A percentile compares a stretch with the other conserved stretches of the same genome.
These are phyloP conservation scores for Picea sitchensis DNA, from an alignment of 75 land plant species.

Conservation along the genomic window DNA sequence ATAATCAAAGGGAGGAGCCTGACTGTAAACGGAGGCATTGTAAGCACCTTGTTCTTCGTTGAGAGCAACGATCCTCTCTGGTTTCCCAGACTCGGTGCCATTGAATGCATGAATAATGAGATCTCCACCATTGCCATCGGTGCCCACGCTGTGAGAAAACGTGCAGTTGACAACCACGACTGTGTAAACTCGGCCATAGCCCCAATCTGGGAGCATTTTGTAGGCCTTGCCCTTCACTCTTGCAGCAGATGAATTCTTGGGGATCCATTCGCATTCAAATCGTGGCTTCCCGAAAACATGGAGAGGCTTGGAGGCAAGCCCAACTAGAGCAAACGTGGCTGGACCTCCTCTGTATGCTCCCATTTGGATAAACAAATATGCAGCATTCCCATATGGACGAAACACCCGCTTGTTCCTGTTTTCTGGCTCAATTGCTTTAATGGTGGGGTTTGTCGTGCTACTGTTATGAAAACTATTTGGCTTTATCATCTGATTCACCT, in stretches of 20 bases:
- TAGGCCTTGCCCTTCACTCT: slow-evolving; percentile 22
- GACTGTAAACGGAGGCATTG: slow-evolving; percentile 17
- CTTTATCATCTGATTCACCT: neutral
- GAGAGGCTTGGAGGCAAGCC: slow-evolving; percentile 80
- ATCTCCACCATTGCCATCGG: slow-evolving; percentile 53
- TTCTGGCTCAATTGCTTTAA: too few relatives aligned
- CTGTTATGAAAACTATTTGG: neutral
- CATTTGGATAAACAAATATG: slow-evolving; percentile 70
- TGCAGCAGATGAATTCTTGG: neutral
- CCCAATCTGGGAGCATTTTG: slow-evolving; percentile 87
- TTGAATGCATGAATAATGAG: slow-evolving; percentile 52
- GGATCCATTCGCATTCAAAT: slow-evolving; percentile 71
- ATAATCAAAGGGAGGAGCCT: slow-evolving; percentile 51
- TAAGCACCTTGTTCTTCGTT: slow-evolving; percentile 38
- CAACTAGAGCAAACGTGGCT: slow-evolving; percentile 64
- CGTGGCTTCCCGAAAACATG: slow-evolving; percentile 59
- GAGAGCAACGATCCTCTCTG: slow-evolving; percentile 43
- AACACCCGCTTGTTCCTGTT: slow-evolving; percentile 15
- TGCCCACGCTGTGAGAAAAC: slow-evolving; percentile 42
- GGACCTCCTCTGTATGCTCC: slow-evolving; percentile 74
- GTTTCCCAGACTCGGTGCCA: slow-evolving; percentile 10
- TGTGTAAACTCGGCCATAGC: slow-evolving; percentile 89
- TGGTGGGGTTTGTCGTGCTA: too few relatives aligned
- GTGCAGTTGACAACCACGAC: slow-evolving; percentile 83
- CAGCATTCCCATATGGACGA: slow-evolving; percentile 60